These are phyloP conservation scores for Fusarium tupiense DNA, from an alignment of 2,329 filamentous ascomycete species.

Conservation along the genomic window DNA sequence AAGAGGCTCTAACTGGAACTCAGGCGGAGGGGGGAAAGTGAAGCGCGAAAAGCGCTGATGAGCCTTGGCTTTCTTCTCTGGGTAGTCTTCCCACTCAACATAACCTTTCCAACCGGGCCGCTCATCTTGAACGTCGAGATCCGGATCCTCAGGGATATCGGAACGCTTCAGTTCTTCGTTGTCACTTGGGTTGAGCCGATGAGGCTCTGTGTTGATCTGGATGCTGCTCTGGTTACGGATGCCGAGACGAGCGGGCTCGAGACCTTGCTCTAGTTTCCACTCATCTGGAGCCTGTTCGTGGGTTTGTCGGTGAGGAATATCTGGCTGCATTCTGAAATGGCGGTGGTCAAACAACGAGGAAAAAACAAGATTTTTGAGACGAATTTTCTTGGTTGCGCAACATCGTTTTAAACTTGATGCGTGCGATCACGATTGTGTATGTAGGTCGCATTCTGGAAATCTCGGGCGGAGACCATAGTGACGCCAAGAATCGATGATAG, in stretches of 20 bases:
- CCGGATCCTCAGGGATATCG: constrained; percentile 46
- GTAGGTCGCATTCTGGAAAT: background rate
- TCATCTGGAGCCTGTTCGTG: constrained; percentile 50
- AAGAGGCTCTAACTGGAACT: constrained; percentile 65
- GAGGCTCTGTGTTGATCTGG: background rate
- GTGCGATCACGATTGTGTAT: background rate
- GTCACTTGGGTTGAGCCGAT: background rate
- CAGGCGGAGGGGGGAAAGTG: constrained; percentile 52
- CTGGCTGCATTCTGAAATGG: background rate
- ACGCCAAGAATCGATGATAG: background rate
- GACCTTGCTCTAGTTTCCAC: constrained; percentile 63
- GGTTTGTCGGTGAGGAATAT: background rate
- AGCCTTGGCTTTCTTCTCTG: constrained; percentile 71
- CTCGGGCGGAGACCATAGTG: background rate
- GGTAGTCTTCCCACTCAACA: constrained; percentile 76
- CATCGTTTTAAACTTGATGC: background rate
- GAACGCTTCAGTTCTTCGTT: background rate
- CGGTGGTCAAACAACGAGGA: too few species aligned
- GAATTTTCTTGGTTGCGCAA: background rate
- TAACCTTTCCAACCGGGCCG: constrained; percentile 57
- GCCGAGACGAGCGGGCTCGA: constrained; percentile 50
- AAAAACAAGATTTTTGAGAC: rapidly evolving
- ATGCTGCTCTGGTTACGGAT: constrained; percentile 12
- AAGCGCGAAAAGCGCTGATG: constrained; percentile 56
- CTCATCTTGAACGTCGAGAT: constrained; percentile 39